Conservation (phyloP, 441 rosid genomes). For the Macaranga tanarius region DNA sequence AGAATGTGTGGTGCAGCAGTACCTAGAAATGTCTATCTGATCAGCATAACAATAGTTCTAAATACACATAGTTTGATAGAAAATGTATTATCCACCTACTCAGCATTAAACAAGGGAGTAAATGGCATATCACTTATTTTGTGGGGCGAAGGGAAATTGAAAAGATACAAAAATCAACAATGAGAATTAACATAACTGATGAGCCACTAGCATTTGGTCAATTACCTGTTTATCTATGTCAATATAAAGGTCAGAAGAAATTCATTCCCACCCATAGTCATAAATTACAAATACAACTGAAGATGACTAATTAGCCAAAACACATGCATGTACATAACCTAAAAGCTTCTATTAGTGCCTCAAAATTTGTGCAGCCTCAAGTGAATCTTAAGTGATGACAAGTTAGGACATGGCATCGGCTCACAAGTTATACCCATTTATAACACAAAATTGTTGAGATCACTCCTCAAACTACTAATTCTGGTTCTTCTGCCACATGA, state of each 20-base stretch:
- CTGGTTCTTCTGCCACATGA: slow-evolving; percentile 45
- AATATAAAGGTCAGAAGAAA: not conserved
- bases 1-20: not conserved
- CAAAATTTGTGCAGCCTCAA: slow-evolving; percentile 22
- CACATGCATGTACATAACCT: slow-evolving; percentile 32
- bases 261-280: not conserved
- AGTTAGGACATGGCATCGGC: slow-evolving; percentile 15
- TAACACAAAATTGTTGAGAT: slow-evolving; percentile 19
- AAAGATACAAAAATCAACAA: not conserved
- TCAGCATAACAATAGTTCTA: not conserved
- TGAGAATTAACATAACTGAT: not conserved
- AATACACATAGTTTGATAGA: not conserved
- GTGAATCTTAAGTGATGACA: slow-evolving; percentile 2
- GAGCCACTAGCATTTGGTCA: not conserved
- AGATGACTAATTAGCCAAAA: slow-evolving; percentile 22
- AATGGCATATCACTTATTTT: not conserved
- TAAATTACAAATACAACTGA: slow-evolving; percentile 23
- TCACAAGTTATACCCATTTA: slow-evolving; percentile 7
- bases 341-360: slow-evolving; percentile 23
- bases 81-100: not conserved
- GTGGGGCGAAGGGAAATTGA: not conserved
- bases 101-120: not conserved
- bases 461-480: slow-evolving; percentile 51
- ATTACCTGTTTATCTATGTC: not conserved
- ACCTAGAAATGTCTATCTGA: not conserved